Conservation (phyloP, 805 yeast species). For the Wickerhamiella kurtzmanii region DNA sequence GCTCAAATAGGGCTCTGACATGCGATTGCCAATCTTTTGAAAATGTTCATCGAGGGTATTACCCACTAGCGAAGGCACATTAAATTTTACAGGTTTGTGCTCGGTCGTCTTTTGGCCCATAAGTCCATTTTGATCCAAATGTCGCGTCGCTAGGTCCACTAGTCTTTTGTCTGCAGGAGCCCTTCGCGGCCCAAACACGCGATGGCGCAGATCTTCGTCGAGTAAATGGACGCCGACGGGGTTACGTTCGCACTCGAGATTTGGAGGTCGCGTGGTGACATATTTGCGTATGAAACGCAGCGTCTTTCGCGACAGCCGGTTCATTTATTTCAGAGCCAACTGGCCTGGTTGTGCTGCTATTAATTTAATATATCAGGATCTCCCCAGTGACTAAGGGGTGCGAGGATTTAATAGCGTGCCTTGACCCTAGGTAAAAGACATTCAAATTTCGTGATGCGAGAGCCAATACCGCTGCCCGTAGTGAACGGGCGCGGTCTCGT, state of each 20-base stretch:
- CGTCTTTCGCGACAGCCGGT: background rate
- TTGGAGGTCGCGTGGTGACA: background rate
- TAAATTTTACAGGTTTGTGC: constrained; percentile 9
- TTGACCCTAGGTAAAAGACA: no score
- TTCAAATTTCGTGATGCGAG: background rate
- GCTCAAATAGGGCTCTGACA: constrained; percentile 46
- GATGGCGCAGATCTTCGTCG: constrained; percentile 12
- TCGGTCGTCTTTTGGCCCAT: constrained; percentile 14
- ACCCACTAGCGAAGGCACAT: constrained; percentile 67
- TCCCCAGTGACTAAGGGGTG: background rate
- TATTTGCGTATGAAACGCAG: background rate
- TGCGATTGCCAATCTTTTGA: constrained; percentile 42
- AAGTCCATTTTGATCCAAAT: constrained; percentile 9
- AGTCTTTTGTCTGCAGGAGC: background rate
- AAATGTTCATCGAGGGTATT: constrained; percentile 72
- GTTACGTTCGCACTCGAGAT: constrained; percentile 10
- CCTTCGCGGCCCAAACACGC: constrained; percentile 7
- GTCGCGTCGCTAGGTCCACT: constrained; percentile 9
- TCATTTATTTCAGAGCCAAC: background rate
- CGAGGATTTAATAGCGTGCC: no score
- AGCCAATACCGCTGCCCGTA: constrained; percentile 25
- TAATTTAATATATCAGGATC: background rate
- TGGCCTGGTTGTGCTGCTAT: no score
- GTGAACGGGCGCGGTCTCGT: constrained; percentile 38
- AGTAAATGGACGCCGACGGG: constrained; percentile 25